Base-by-base conservation (phyloP, 2,329 filamentous ascomycete species). In the Fusarium vanettenii region DNA sequence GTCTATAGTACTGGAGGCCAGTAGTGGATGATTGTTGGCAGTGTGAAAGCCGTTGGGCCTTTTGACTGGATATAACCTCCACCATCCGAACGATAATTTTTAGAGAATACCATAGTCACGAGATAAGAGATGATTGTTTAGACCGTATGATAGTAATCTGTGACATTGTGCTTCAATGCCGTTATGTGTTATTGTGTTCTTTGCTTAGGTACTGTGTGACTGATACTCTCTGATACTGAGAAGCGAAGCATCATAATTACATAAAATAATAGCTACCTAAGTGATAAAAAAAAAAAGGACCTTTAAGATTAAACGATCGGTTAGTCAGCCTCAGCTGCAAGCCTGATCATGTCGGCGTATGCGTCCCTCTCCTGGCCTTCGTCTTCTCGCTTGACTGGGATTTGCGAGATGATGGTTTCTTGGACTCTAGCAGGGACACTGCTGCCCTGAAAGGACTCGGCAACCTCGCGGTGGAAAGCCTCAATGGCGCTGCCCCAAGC, bases 11-110 rank as follows among this genome's bases (percentile, higher is more conserved):
- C 7, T 50, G 3, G 45, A 50, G 3, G 16, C 9, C 5, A 2
- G 18, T n/a, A 2, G 10, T 52, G 16, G 5, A 13, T 5, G 45
- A 6, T 50, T 29, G 1, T 29, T 11, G 16, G 9, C 9, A 13
- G 10, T n/a, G 45, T 29, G 0, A 10, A 25, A 16, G 25, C 4
- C 7, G 16, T n/a, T 3, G 4, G 22, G 14, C 1, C 1, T 5
- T 10, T 16, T 48, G 43, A 5, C 22, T 6, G 4, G 14, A 25
- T 18, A 16, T 1, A 9, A 6, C 22, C 16, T 48, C 22, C 4
- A 5, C 25, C 10, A 31, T 7, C 3, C 10, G 4, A 52, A 31
- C 10, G 18, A 11, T 4, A 9, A 18, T 4, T 1, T n/a, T 29
- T 8, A 29, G 2, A 45, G 6, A 5, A n/a, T 13, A 1, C 10